Evolutionary conservation across 768 basidiomycete genomes (phyloP).

Genomic region (Tylopilus sp.): DNA sequence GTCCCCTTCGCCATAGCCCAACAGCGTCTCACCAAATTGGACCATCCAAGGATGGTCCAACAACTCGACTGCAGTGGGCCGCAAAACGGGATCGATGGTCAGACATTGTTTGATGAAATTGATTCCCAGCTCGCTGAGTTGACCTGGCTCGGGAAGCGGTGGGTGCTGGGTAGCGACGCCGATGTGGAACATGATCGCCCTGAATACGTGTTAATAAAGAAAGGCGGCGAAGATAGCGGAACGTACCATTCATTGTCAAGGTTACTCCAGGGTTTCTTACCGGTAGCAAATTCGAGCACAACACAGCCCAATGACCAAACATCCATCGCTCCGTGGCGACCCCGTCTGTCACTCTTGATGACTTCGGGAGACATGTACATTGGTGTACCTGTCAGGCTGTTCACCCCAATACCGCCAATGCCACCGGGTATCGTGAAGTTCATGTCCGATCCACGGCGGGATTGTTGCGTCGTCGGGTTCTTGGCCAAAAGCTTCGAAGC

Average conservation of each 20-base stretch:
- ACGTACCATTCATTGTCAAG: slow-evolving; percentile 97
- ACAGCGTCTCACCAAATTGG: slow-evolving; percentile 69
- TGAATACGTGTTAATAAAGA: slow-evolving; percentile 29
- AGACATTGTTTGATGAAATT: slow-evolving; percentile 92
- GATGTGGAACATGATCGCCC: slow-evolving; percentile 99
- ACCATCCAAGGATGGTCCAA: slow-evolving; percentile 90
- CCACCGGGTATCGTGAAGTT: slow-evolving; percentile 34
- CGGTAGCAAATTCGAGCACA: slow-evolving; percentile 94
- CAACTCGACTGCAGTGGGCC: slow-evolving; percentile 83
- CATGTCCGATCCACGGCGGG: slow-evolving; percentile 56
- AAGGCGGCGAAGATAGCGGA: too few relatives aligned
- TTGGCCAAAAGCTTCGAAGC: slow-evolving; percentile 95
- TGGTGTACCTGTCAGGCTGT: slow-evolving; percentile 91
- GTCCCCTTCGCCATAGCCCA: slow-evolving; percentile 65
- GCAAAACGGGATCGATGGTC: slow-evolving; percentile 76
- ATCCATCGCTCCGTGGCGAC: slow-evolving; percentile 94
- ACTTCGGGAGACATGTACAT: slow-evolving; percentile 99
- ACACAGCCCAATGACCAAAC: slow-evolving; percentile 98
- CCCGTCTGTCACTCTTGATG: slow-evolving; percentile 89
- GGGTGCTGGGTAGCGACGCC: slow-evolving; percentile 96
- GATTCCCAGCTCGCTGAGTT: slow-evolving; percentile 86
- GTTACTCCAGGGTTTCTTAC: slow-evolving; percentile 97
- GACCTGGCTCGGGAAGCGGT: slow-evolving; percentile 86
- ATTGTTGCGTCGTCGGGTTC: slow-evolving; percentile 75
- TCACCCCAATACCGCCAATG: slow-evolving; percentile 45